Conservation (phyloP, 768 basidiomycete species). For the Punctularia strigosozonata region DNA sequence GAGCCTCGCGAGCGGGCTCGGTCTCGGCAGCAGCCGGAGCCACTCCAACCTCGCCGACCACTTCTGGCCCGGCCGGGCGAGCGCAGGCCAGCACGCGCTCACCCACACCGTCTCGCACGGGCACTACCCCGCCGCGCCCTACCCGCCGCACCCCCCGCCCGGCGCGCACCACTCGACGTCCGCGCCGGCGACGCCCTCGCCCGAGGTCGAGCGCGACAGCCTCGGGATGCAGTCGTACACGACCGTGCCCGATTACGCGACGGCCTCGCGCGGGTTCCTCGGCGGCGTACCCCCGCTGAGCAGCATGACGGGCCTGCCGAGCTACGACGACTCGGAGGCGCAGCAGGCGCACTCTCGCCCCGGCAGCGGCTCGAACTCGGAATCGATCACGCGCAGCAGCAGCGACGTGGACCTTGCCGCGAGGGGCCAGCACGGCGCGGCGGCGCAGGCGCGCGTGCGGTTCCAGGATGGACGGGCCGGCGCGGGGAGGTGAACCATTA, state of each 20-base stretch:
- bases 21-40: slow-evolving; percentile 25
- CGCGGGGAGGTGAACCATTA: too few species aligned
- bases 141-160: slow-evolving; percentile 7
- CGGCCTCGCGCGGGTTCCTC: slow-evolving; percentile 78
- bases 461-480: too few species aligned
- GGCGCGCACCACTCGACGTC: slow-evolving; percentile 2
- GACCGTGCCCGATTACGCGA: slow-evolving; percentile 77
- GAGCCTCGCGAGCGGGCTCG: slow-evolving; percentile 30
- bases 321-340: slow-evolving; percentile 70
- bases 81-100: slow-evolving; percentile 1
- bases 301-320: slow-evolving; percentile 69
- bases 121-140: slow-evolving; percentile 6
- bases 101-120: slow-evolving; percentile 6
- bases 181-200: slow-evolving; percentile 12
- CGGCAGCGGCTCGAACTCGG: too few species aligned
- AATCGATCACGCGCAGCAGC: too few species aligned
- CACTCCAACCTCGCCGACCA: slow-evolving; percentile 18
- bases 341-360: too few species aligned
- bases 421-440: too few species aligned
- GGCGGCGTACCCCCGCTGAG: slow-evolving; percentile 83
- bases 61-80: slow-evolving; percentile 1
- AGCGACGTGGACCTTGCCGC: too few species aligned
- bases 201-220: slow-evolving; percentile 29
- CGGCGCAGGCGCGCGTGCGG: too few species aligned
- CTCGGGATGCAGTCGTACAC: slow-evolving; percentile 58